Base-by-base conservation (phyloP, 345 rosid species). In the Turnera subulata region DNA sequence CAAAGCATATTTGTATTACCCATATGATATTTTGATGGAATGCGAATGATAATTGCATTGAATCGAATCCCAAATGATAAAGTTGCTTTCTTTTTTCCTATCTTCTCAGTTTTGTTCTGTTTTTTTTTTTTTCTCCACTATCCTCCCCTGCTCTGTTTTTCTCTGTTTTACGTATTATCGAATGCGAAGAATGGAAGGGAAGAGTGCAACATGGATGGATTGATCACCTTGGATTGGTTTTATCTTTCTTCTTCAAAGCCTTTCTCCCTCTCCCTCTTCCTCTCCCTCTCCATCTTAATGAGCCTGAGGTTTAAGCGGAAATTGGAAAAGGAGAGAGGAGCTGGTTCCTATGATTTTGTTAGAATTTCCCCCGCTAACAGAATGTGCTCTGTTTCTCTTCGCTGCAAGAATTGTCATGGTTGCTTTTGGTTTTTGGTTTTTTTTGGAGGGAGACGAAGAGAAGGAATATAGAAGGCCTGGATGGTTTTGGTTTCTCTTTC, bases 1-100 rank as follows among this genome's bases (percentile, higher is more conserved):
- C 35, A 29, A 8, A 8, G 35, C 35, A 29, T 29, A 29, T 29
- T 29, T 4, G 8, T 29, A 29, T 23, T 26, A 26, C 37, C 64
- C 70, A 53, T 65, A 38, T 2, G 23, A 45, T 19, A 40, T 21
- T 20, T 42, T 40, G 65, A 24, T 25, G 53, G 35, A 63, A 19
- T 47, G 38, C n/a, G 63, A 29, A 62, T 23, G 56, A 20, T 53
- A 55, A 50, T 66, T 55, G 76, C 76, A 75, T 75, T 62, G 79
- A 70, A 55, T 33, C 29, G 40, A 6, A 59, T 33, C n/a, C n/a
- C n/a, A n/a, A n/a, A n/a, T n/a, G n/a, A n/a, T n/a, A n/a, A n/a
- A n/a, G 23, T 9, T 46, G 44, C 20, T 32, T n/a, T 12, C 6
- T 46, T 17, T 46, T 14, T 14, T 19, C 22, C n/a, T 40, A n/a